Evolutionary conservation across 2,329 filamentous ascomycete species (phyloP), one percentile per base, ranked within the genome.

Genomic region (Aspergillus fischeri): DNA sequence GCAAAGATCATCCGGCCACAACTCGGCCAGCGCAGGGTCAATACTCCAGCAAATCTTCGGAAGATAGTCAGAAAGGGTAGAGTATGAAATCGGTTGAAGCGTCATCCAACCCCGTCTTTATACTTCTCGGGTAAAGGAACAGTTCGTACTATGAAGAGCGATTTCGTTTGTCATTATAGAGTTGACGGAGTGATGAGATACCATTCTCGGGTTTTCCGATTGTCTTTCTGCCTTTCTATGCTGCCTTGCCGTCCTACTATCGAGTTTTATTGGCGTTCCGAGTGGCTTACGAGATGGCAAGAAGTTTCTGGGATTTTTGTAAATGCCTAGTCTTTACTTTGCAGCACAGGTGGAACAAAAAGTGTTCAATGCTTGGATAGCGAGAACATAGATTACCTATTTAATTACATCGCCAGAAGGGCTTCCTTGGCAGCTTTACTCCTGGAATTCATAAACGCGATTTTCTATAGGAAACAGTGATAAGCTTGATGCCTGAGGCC

Each of bases 11-110:
- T 51, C 52, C 60, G 28, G 55, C 57, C 50, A 55, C 64, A 38
- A 47, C 49, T 27, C 60, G 59, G 41, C 63, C 64, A 51, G 38
- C 51, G 29, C 60, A 60, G 27, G 52, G 56, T 48, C 61, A 66
- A n/a, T 62, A 60, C 35, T 55, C 57, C 56, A 59, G 58, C 49
- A 91, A 91, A 61, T 91, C 96, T 72, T 47, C 35, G 27, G 55
- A 61, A 6, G 51, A 51, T 21, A 44, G 55, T 17, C 53, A 55
- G 28, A 58, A 57, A 50, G 25, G 49, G 44, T 59, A 51, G 44
- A 54, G 47, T 20, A 55, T 20, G 32, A 35, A 17, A 17, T 17
- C 14, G 14, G 32, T 38, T 17, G 17, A 5, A 38, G 14, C 14
- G 32, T 38, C 32, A 38, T 32, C 25, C 27, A 47, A 32, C 29